Evolutionary conservation across 2,329 filamentous ascomycete genomes (phyloP), one percentile per base, ranked within the genome.

Genomic region (Exophiala viscosa): DNA sequence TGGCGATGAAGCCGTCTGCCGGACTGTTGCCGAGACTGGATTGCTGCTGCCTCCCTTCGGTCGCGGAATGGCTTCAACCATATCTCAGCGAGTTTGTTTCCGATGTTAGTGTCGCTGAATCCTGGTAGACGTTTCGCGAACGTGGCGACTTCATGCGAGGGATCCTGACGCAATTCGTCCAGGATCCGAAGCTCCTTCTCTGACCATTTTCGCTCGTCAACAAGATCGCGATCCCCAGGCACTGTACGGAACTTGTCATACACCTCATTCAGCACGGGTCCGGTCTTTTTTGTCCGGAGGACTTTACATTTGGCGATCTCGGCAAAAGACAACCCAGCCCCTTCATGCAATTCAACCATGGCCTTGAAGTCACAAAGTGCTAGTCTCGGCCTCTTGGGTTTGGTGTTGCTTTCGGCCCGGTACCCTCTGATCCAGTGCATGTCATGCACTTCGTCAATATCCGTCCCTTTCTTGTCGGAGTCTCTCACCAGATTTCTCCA

Each of bases 331-430:
- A 60, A 23, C 14, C 55, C 59, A 8, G 47, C 52, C 2, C 59
- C 59, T 49, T 63, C 60, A 44, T 60, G 57, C 38, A 61, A 34
- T 36, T 61, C 55, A 5, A 63, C 54, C 45, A 63, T 46, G 5
- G 48, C 55, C 34, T 49, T 55, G 45, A 60, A 60, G 44, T 61
- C 55, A 15, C 23, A 45, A n/a, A 60, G 13, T 8, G 40, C 32
- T n/a, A 60, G 18, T 45, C 57, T 52, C 8, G 52, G 41, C 14
- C 13, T 45, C 5, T 52, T 49, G 5, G 36, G 13, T 9, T 44
- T 17, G 14, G 13, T 43, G 7, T 31, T 35, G 10, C 48, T 48
- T 38, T 17, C 42, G n/a, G 52, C 44, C 18, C 55, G 45, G 13
- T 58, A 53, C 7, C 47, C 43, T 2, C 49, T 54, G 32, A 63